Percentiles rank a stretch among this genome's conserved stretches.
Conservation (phyloP, 257 asterid genomes). For the Schizonepeta tenuifolia region DNA sequence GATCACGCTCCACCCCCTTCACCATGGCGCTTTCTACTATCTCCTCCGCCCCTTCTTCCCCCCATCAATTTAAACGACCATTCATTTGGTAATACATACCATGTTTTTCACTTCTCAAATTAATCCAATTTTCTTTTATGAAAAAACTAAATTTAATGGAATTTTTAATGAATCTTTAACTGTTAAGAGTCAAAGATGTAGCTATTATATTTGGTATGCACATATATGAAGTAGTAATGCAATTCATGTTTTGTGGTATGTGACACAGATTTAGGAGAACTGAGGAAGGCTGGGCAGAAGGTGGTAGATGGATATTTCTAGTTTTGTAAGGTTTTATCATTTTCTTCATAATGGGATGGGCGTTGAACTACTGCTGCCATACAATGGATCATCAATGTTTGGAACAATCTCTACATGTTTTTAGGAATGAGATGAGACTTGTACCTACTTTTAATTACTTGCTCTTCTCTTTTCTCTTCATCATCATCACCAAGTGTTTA, state of each 20-base stretch:
- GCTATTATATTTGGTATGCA: too few relatives aligned
- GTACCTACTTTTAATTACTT: neutral
- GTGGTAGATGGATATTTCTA: constrained; percentile 16
- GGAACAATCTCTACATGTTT: constrained; percentile 16
- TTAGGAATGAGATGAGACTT: neutral
- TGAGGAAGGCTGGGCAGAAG: constrained; percentile 26
- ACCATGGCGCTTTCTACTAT: constrained; percentile 78
- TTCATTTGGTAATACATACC: constrained; percentile 56
- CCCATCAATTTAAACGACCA: constrained; percentile 10
- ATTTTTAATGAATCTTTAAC: too few relatives aligned
- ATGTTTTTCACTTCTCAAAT: too few relatives aligned
- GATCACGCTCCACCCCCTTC: constrained; percentile 69
- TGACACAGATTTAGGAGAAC: constrained; percentile 39
- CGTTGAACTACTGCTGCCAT: neutral
- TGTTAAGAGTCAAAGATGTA: too few relatives aligned
- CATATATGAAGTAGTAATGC: neutral
- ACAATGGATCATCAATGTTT: constrained; percentile 12
- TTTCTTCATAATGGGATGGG: neutral
- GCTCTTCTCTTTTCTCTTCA: neutral
- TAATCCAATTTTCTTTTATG: too few relatives aligned
- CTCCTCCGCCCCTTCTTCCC: constrained; percentile 61
- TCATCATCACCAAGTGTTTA: neutral
- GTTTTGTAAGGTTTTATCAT: constrained; percentile 16
- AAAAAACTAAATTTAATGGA: too few relatives aligned
- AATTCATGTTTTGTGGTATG: neutral